Conservation (phyloP, 768 basidiomycete species). For the Suillus placidus region DNA sequence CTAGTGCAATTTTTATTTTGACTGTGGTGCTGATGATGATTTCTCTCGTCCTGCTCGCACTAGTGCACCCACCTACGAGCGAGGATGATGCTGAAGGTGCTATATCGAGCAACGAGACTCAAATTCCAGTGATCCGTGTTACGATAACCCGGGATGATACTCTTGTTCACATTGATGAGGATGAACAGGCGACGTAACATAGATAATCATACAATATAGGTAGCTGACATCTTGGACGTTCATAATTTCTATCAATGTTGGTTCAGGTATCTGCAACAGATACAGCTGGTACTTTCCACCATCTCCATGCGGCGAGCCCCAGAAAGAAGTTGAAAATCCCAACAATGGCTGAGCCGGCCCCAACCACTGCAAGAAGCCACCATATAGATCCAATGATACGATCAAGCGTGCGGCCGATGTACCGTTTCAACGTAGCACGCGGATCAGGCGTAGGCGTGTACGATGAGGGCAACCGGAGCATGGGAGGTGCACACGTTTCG, state of each 20-base stretch:
- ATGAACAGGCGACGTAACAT: slow-evolving; percentile 2
- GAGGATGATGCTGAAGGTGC: slow-evolving; percentile 9
- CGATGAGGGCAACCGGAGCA: slow-evolving; percentile 50
- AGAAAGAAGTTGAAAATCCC: slow-evolving; percentile 74
- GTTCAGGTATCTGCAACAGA: slow-evolving; percentile 21
- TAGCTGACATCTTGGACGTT: background rate
- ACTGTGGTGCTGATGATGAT: slow-evolving; percentile 42
- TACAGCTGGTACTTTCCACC: slow-evolving; percentile 44
- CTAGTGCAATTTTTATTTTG: slow-evolving; percentile 70
- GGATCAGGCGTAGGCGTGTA: slow-evolving; percentile 60
- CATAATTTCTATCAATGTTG: background rate
- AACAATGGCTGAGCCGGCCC: slow-evolving; percentile 72
- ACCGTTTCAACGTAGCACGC: slow-evolving; percentile 55
- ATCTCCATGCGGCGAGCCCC: slow-evolving; percentile 66
- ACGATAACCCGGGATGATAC: slow-evolving; percentile 6
- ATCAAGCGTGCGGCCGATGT: slow-evolving; percentile 68
- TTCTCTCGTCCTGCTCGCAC: slow-evolving; percentile 47
- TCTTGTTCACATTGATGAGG: slow-evolving; percentile 8
- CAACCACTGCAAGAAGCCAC: slow-evolving; percentile 74
- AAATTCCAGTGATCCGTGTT: slow-evolving; percentile 5
- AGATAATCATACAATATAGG: background rate
- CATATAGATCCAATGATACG: slow-evolving; percentile 77
- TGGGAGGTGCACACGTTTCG: slow-evolving; percentile 38
- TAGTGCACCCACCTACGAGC: slow-evolving; percentile 45
- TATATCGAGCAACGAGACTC: slow-evolving; percentile 1